These are phyloP conservation scores for Sphaerulina musiva DNA, from an alignment of 2,329 filamentous ascomycete species.

Conservation along the genomic window DNA sequence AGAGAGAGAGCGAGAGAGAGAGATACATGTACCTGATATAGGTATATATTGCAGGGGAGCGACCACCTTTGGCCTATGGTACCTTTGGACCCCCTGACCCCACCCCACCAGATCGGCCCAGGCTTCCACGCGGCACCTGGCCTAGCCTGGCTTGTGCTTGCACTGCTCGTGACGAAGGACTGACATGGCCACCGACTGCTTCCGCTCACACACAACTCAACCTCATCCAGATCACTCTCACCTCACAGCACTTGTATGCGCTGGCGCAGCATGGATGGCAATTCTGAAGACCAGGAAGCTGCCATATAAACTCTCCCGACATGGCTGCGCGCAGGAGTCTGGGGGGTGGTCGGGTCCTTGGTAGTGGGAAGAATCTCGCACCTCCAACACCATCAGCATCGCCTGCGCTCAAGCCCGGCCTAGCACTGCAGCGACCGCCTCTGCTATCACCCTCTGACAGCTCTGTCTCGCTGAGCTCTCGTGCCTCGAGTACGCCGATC, in stretches of 20 bases:
- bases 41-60: too few species aligned
- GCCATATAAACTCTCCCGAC: conserved; percentile 11
- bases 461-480: conserved; percentile 70
- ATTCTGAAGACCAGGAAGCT: background rate
- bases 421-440: conserved; percentile 30
- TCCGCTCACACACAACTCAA: background rate
- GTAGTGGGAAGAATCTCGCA: conserved; percentile 75
- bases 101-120: too few species aligned
- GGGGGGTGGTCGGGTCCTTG: conserved; percentile 85
- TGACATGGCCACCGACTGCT: background rate
- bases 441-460: conserved; percentile 61
- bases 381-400: conserved; percentile 56
- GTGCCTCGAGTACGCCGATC: conserved; percentile 64
- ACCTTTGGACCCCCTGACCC: too few species aligned
- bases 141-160: too few species aligned
- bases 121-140: too few species aligned
- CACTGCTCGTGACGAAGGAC: background rate
- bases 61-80: too few species aligned
- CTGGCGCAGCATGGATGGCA: conserved; percentile 7
- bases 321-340: conserved; percentile 78
- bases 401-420: conserved; percentile 43
- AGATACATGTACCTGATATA: too few species aligned
- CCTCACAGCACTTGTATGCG: background rate
- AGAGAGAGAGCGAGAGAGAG: too few species aligned
- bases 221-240: background rate